Conservation (phyloP, 371 early-diverging fungal species). For the Actinomucor elegans region DNA sequence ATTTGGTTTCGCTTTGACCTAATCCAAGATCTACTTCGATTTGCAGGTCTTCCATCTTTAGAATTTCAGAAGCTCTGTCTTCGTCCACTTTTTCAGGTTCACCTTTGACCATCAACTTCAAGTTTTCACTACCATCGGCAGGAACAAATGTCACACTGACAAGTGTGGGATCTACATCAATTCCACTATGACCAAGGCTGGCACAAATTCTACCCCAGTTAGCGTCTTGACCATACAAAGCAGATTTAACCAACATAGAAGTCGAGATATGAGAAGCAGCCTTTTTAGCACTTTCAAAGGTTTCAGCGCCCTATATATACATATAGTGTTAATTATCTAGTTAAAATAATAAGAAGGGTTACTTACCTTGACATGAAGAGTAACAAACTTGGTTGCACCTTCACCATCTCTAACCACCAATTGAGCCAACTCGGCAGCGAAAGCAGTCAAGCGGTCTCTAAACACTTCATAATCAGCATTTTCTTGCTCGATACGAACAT, state of each 20-base stretch:
- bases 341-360: no score
- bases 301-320: conserved; percentile 58
- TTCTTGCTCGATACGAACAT: conserved; percentile 47
- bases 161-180: conserved; percentile 65
- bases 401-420: conserved; percentile 94
- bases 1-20: conserved; percentile 73
- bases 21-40: conserved; percentile 79
- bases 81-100: conserved; percentile 85
- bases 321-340: no score
- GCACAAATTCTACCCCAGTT: conserved; percentile 91
- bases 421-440: conserved; percentile 82
- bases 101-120: conserved; percentile 79
- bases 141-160: conserved; percentile 78
- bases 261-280: conserved; percentile 88
- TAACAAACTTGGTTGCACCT: conserved; percentile 96
- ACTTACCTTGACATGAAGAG: conserved; percentile 80
- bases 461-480: conserved; percentile 68
- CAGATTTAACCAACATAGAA: conserved; percentile 93
- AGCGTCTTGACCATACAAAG: conserved; percentile 93
- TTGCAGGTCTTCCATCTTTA: conserved; percentile 80
- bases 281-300: conserved; percentile 77
- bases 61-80: conserved; percentile 75
- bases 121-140: conserved; percentile 56
- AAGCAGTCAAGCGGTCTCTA: conserved; percentile 69
- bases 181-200: conserved; percentile 56